Evolutionary conservation across 1,139 yeast species (phyloP).

Genomic region (Yamadazyma aaseri): DNA sequence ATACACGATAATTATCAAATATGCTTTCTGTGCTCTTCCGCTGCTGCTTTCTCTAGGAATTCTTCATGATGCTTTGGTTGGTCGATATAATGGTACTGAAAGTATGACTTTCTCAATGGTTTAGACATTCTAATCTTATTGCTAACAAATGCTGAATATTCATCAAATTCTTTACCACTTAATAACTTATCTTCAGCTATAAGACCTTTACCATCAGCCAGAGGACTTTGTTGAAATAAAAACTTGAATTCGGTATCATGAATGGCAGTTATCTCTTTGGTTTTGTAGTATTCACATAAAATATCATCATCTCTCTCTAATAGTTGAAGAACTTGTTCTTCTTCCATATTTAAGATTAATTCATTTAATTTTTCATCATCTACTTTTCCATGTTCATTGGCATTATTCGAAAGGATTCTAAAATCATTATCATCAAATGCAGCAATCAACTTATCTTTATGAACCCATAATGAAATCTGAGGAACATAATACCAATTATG

Average conservation of each 20-base stretch:
- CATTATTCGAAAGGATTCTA: slow-evolving; percentile 8
- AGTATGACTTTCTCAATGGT: slow-evolving; percentile 30
- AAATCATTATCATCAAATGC: slow-evolving; percentile 24
- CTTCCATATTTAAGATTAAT: slow-evolving; percentile 21
- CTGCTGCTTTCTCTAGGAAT: slow-evolving; percentile 4
- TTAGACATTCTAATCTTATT: slow-evolving; percentile 24
- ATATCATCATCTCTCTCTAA: slow-evolving; percentile 27
- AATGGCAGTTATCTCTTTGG: slow-evolving; percentile 28
- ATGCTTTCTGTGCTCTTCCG: too few species aligned
- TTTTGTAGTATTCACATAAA: slow-evolving; percentile 31
- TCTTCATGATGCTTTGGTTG: slow-evolving; percentile 17
- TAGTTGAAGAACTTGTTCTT: slow-evolving; percentile 19
- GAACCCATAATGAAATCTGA: slow-evolving; percentile 29
- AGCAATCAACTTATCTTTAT: slow-evolving; percentile 16
- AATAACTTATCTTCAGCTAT: slow-evolving; percentile 10
- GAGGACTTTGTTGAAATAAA: slow-evolving; percentile 15
- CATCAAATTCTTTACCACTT: slow-evolving; percentile 9
- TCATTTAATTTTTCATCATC: slow-evolving; percentile 19
- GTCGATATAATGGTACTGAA: slow-evolving; percentile 29
- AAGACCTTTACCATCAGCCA: slow-evolving; percentile 5
- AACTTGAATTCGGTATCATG: slow-evolving; percentile 27
- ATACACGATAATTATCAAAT: too few species aligned
- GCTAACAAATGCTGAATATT: slow-evolving; percentile 14
- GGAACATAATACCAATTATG: slow-evolving; percentile 30
- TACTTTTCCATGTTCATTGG: slow-evolving; percentile 8